A percentile compares a stretch with the other conserved stretches of the same genome.
These are phyloP conservation scores for Ilyonectria mors-panacis DNA, from an alignment of 2,329 filamentous ascomycete genomes.

Conservation along the genomic window DNA sequence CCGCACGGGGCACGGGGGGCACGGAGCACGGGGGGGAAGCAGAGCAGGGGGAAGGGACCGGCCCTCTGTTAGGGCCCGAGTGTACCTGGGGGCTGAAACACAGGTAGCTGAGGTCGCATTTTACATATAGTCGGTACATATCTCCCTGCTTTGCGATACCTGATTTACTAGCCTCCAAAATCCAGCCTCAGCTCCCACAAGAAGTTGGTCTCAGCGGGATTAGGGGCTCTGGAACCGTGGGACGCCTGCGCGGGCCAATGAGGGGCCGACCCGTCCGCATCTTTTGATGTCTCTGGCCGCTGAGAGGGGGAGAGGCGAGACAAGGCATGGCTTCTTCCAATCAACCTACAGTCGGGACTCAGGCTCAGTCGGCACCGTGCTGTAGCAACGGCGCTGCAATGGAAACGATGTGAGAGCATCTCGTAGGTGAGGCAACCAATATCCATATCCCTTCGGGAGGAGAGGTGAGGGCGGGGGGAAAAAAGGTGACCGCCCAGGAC, in stretches of 20 bases:
- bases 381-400: conserved; percentile 22
- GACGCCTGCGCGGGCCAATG: conserved; percentile 43
- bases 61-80: conserved; percentile 26
- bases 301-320: conserved; percentile 40
- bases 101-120: conserved; percentile 20
- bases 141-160: conserved; percentile 25
- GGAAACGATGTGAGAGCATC: conserved; percentile 25
- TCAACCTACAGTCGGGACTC: conserved; percentile 24
- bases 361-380: conserved; percentile 39
- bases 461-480: conserved; percentile 8
- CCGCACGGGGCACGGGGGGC: conserved; percentile 36
- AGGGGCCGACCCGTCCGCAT: conserved; percentile 48
- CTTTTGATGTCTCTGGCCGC: conserved; percentile 36
- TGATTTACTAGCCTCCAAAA: conserved; percentile 25
- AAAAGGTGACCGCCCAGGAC: conserved; percentile 25
- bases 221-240: conserved; percentile 43
- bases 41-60: conserved; percentile 43
- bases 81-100: conserved; percentile 37
- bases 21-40: conserved; percentile 41
- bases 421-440: background rate
- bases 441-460: background rate
- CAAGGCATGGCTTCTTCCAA: conserved; percentile 32
- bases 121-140: conserved; percentile 22
- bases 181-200: conserved; percentile 19
- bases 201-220: conserved; percentile 41